phyloP scores from a whole-genome alignment of 116 monocot species.

The Trichopus zeylanicus region DNA sequence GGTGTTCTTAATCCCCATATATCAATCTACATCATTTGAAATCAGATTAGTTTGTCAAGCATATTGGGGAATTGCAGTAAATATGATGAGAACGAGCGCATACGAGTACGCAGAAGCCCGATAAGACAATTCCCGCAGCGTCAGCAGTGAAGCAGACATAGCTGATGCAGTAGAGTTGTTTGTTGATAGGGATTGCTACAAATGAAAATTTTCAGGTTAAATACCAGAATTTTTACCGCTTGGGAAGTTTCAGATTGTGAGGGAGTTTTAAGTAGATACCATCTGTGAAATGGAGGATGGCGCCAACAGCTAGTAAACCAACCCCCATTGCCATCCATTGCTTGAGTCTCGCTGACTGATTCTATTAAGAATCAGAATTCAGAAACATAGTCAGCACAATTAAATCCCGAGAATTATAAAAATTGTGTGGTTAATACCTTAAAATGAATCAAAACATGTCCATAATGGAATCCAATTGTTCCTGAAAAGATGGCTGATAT shows the following conservation, averaged over 20 bases:
- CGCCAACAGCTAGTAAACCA: constrained; percentile 13
- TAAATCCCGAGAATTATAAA: no score
- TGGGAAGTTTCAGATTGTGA: no score
- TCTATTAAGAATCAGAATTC: not conserved
- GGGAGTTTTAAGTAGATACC: constrained; percentile 13
- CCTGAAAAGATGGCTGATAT: constrained; percentile 47
- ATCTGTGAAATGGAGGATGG: constrained; percentile 40
- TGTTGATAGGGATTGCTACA: constrained; percentile 50
- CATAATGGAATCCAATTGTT: constrained; percentile 53
- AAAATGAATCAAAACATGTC: constrained; percentile 45
- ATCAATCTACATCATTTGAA: constrained; percentile 47
- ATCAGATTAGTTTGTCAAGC: not conserved
- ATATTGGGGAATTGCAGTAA: not conserved
- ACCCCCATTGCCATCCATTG: constrained; percentile 36
- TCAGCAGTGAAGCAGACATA: constrained; percentile 54
- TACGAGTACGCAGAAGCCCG: constrained; percentile 35
- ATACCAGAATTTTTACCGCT: not conserved
- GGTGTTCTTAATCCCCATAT: constrained; percentile 35
- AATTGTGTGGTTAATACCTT: no score
- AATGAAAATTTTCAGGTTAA: not conserved
- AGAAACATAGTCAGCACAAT: no score
- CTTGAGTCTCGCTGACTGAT: constrained; percentile 33
- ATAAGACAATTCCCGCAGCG: constrained; percentile 38
- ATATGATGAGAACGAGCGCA: not conserved
- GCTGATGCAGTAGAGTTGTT: constrained; percentile 51